A percentile compares a stretch with the other conserved stretches of the same genome.
Conservation (phyloP, 139 green algal genomes). For the Prasinococcaceae sp. region DNA sequence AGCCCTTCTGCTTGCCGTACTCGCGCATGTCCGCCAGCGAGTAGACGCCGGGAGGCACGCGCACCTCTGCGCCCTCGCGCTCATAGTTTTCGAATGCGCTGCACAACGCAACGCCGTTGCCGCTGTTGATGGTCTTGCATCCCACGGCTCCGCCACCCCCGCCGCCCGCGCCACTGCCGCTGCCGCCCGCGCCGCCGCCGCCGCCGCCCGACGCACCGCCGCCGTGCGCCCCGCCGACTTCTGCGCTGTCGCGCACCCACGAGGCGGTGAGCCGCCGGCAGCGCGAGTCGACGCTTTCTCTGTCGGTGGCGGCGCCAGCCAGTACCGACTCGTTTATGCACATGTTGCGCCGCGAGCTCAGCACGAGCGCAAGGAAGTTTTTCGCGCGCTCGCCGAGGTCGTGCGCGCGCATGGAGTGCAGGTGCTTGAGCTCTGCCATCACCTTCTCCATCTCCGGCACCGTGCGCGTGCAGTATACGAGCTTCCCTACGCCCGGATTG, state of each 20-base stretch:
- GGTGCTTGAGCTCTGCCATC: slow-evolving; percentile 38
- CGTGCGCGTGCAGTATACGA: slow-evolving; percentile 97
- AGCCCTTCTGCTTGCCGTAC: slow-evolving; percentile 73
- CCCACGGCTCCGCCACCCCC: neutral
- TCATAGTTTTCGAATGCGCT: slow-evolving; percentile 47
- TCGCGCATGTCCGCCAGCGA: slow-evolving; percentile 46
- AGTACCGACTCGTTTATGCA: slow-evolving; percentile 74
- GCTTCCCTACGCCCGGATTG: slow-evolving; percentile 87
- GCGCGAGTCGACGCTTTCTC: slow-evolving; percentile 83
- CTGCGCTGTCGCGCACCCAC: slow-evolving; percentile 72
- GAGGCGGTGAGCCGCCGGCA: slow-evolving; percentile 81
- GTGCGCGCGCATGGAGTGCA: slow-evolving; percentile 67
- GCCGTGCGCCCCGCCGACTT: neutral
- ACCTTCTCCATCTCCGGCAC: slow-evolving; percentile 99
- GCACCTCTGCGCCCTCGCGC: slow-evolving; percentile 42
- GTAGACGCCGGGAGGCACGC: slow-evolving; percentile 49
- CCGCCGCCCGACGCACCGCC: slow-evolving; percentile 8
- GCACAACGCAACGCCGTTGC: slow-evolving; percentile 11
- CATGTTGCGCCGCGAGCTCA: slow-evolving; percentile 91
- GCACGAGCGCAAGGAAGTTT: slow-evolving; percentile 88
- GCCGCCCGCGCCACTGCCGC: neutral
- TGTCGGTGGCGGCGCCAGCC: too few species aligned
- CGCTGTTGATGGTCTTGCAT: neutral
- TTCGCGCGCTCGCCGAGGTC: slow-evolving; percentile 37
- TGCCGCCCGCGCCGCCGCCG: neutral